Base-by-base conservation (phyloP, 805 yeast genomes). In the Zygoascus tannicola region DNA sequence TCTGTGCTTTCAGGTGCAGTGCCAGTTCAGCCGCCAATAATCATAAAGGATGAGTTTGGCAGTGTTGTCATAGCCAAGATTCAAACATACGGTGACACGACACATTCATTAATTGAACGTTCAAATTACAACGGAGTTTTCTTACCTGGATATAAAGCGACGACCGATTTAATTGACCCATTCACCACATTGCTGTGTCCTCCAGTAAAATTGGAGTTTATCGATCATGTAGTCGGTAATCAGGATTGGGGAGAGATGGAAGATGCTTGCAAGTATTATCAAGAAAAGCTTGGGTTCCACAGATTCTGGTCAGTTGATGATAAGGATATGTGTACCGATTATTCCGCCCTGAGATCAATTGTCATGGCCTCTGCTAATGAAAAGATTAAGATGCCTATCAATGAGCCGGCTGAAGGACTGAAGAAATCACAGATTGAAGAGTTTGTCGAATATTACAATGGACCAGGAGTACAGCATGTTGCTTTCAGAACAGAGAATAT, bases 221-320 rank as follows among this genome's bases (percentile, higher is more conserved):
- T 85, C 47, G 95, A 85, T 60, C 95, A 85, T 55, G 79, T 85
- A 56, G 95, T 85, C 16, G 88, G 81, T 51, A 85, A 83, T 61
- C 79, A 78, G 51, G 75, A 72, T 35, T 82, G 88, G 88, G 63
- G 78, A 54, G 66, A 73, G 52, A 75, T 84, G 81, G 70, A 68
- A 23, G 52, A 52, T 4, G 74, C 76, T 0, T 81, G 87, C 52
- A 63, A 65, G 15, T 72, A 73, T 45, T 85, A 86, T 60, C 74
- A 77, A 22, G 60, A 63, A 21, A 73, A 75, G 1, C 75, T 85
- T 52, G 87, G 87, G 1, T 82, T 85, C 62, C 86, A 80, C 52
- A 69, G 77, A 56, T 85, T 76, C 58, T 83, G 94, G 92, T 80
- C 90, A 0, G 94, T 82, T 10, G 94, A 84, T 58, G 94, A 85